Percentiles rank a stretch among this genome's conserved stretches.
Evolutionary conservation across 129 eudicot genomes (phyloP).

Genomic region (Gnaphalium uliginosum): DNA sequence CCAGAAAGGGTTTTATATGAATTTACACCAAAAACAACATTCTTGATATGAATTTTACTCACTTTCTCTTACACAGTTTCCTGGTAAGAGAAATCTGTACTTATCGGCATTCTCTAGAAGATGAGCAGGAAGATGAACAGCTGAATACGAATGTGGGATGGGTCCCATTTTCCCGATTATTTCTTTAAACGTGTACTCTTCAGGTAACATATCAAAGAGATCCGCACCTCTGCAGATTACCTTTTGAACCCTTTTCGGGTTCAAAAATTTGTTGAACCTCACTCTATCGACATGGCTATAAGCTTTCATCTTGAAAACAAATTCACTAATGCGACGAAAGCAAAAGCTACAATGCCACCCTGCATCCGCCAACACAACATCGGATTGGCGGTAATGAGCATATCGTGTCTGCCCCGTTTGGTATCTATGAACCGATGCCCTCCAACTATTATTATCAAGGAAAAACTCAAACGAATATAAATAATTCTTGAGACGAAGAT

Average conservation of each 20-base stretch:
- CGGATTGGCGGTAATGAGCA: slow-evolving; percentile 86
- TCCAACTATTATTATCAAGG: slow-evolving; percentile 77
- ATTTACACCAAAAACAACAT: slow-evolving; percentile 31
- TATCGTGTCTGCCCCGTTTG: slow-evolving; percentile 71
- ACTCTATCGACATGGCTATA: slow-evolving; percentile 86
- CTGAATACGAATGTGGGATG: slow-evolving; percentile 88
- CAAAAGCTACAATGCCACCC: slow-evolving; percentile 99
- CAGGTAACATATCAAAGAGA: slow-evolving; percentile 89
- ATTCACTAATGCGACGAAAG: slow-evolving; percentile 70
- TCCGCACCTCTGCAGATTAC: slow-evolving; percentile 82
- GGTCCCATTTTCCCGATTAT: slow-evolving; percentile 96
- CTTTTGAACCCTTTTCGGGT: slow-evolving; percentile 71
- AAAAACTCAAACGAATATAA: slow-evolving; percentile 83
- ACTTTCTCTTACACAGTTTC: slow-evolving; percentile 80
- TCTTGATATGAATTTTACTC: slow-evolving; percentile 33
- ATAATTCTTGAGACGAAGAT: slow-evolving; percentile 74
- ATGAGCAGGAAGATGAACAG: slow-evolving; percentile 82
- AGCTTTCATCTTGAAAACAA: slow-evolving; percentile 92
- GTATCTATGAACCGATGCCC: slow-evolving; percentile 80
- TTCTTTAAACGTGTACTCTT: slow-evolving; percentile 82
- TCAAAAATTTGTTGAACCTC: slow-evolving; percentile 66
- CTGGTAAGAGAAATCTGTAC: slow-evolving; percentile 71
- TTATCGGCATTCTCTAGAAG: slow-evolving; percentile 74
- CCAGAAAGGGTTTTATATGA: slow-evolving; percentile 32
- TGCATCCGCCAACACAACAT: slow-evolving; percentile 79